Evolutionary conservation across 2,329 filamentous ascomycete genomes (phyloP).

Genomic region (Xylaria digitata): DNA sequence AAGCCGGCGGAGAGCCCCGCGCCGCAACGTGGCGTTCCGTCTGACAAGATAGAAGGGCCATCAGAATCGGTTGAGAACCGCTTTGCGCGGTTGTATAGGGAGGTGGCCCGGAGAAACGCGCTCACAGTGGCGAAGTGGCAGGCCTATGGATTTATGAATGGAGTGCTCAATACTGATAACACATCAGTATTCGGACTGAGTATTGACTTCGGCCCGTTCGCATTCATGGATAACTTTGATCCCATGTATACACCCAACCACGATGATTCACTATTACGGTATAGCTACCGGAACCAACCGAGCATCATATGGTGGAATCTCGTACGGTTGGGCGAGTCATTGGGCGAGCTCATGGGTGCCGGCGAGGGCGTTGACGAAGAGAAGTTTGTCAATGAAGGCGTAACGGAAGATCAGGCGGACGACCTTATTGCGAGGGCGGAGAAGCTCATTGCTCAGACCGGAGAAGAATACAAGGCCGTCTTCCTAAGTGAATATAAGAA

Average conservation of each 20-base stretch:
- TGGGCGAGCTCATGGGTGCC: slow-evolving; percentile 88
- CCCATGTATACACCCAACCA: slow-evolving; percentile 96
- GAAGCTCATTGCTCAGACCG: slow-evolving; percentile 80
- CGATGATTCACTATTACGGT: slow-evolving; percentile 87
- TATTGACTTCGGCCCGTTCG: slow-evolving; percentile 96
- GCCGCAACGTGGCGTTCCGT: slow-evolving; percentile 64
- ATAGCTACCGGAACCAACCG: slow-evolving; percentile 93
- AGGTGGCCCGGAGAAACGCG: slow-evolving; percentile 87
- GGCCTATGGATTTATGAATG: slow-evolving; percentile 99
- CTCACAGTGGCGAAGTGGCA: slow-evolving; percentile 93
- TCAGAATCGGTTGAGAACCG: slow-evolving; percentile 80
- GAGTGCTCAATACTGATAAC: slow-evolving; percentile 97
- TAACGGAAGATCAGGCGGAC: slow-evolving; percentile 73
- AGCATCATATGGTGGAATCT: slow-evolving; percentile 99
- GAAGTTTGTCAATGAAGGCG: slow-evolving; percentile 77
- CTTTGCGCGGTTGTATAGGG: slow-evolving; percentile 86
- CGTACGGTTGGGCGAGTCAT: slow-evolving; percentile 85
- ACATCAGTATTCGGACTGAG: slow-evolving; percentile 90
- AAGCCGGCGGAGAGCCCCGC: slow-evolving; percentile 58
- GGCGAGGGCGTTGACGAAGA: slow-evolving; percentile 77
- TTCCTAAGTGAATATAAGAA: slow-evolving; percentile 92
- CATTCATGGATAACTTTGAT: slow-evolving; percentile 97
- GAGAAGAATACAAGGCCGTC: slow-evolving; percentile 88
- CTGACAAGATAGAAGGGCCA: slow-evolving; percentile 73
- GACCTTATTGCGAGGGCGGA: slow-evolving; percentile 84